A percentile compares a stretch with the other conserved stretches of the same genome.
These are phyloP conservation scores for Ogataea nitratoaversa DNA, from an alignment of 805 yeast species.

Conservation along the genomic window DNA sequence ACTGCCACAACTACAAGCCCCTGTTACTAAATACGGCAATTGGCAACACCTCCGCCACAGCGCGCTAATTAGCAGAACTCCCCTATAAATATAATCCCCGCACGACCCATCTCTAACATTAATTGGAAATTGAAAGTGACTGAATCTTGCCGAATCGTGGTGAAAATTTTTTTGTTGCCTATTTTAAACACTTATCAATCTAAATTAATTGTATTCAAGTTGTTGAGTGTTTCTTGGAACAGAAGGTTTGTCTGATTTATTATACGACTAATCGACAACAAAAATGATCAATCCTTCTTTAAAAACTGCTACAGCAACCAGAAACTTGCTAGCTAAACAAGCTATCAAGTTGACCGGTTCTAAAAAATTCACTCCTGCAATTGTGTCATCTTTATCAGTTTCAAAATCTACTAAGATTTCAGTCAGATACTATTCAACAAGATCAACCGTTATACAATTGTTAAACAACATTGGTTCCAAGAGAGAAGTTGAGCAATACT, in stretches of 20 bases:
- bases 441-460: constrained; percentile 93
- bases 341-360: constrained; percentile 18
- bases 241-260: too few species aligned
- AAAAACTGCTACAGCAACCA: constrained; percentile 7
- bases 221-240: too few species aligned
- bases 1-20: too few species aligned
- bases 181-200: too few species aligned
- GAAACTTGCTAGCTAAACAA: constrained; percentile 22
- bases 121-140: background rate
- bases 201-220: too few species aligned
- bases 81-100: background rate
- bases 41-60: background rate
- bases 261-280: too few species aligned
- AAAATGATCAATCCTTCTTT: constrained; percentile 9
- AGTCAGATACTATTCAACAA: constrained; percentile 50
- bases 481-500: constrained; percentile 96
- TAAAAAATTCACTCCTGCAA: constrained; percentile 14
- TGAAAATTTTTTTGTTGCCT: background rate
- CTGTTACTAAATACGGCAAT: background rate
- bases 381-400: constrained; percentile 10
- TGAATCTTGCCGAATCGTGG: background rate
- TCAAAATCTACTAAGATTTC: constrained; percentile 9
- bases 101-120: too few species aligned
- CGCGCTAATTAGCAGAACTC: background rate
- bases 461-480: constrained; percentile 95